phyloP scores from a whole-genome alignment of 805 yeast species.

The Wickerhamiella kurtzmanii region DNA sequence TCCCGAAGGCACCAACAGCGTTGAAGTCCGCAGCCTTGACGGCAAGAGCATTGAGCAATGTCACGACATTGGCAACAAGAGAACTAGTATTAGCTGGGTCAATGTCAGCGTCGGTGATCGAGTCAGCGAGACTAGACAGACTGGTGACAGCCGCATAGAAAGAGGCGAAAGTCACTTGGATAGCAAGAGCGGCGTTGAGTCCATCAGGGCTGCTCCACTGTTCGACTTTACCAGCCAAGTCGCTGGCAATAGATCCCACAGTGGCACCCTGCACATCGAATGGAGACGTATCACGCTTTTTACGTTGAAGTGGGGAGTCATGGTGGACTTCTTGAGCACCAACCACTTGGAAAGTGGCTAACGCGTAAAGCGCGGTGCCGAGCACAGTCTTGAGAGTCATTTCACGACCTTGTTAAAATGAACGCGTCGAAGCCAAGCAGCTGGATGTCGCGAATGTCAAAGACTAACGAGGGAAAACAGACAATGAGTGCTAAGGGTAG shows the following conservation, averaged over 20 bases:
- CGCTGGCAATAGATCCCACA: constrained; percentile 3
- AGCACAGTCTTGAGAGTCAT: too few species aligned
- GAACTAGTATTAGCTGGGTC: constrained; percentile 6
- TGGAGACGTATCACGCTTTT: constrained; percentile 5
- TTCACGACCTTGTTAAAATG: too few species aligned
- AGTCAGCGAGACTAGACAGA: constrained; percentile 5
- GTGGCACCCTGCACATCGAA: constrained; percentile 5
- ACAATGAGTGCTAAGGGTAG: too few species aligned
- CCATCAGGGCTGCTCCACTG: constrained; percentile 15
- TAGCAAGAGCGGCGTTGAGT: constrained; percentile 18
- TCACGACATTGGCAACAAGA: constrained; percentile 8
- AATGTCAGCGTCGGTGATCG: constrained; percentile 8
- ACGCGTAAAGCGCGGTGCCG: too few species aligned
- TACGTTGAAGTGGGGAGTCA: neutral
- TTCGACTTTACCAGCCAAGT: constrained; percentile 8
- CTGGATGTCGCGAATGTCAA: too few species aligned
- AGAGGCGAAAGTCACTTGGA: constrained; percentile 14
- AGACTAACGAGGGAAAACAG: too few species aligned
- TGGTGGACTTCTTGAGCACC: neutral
- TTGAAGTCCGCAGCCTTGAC: constrained; percentile 17
- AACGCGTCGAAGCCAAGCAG: too few species aligned
- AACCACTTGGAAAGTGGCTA: too few species aligned
- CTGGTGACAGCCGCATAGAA: constrained; percentile 8
- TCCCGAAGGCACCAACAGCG: constrained; percentile 14
- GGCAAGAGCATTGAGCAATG: constrained; percentile 14